Percentiles rank a stretch among this genome's conserved stretches.
phyloP scores from a whole-genome alignment of 257 asterid genomes.

The Thymus quinquecostatus region DNA sequence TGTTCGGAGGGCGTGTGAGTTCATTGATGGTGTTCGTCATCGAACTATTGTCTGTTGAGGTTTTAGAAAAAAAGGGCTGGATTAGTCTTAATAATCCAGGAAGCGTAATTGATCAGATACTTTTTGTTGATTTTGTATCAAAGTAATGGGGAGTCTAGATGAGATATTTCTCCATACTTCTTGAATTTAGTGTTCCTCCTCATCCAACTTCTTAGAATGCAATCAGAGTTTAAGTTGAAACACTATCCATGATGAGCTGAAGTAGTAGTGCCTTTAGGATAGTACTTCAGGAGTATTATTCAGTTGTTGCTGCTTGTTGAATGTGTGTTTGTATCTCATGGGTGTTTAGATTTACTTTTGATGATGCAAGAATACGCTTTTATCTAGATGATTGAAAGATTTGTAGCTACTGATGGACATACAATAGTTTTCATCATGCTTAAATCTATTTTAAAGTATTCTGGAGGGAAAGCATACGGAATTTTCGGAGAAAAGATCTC shows the following conservation, averaged over 20 bases:
- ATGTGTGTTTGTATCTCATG: slow-evolving; percentile 14
- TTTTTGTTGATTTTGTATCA: slow-evolving; percentile 2
- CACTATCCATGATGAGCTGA: background rate
- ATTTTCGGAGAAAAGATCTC: background rate
- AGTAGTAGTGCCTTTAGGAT: slow-evolving; percentile 15
- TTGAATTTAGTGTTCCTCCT: slow-evolving; percentile 7
- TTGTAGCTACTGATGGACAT: background rate
- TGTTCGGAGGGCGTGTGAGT: slow-evolving; percentile 1
- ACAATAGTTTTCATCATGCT: background rate
- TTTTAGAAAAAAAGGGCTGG: background rate
- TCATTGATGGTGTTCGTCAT: background rate
- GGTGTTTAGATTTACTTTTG: slow-evolving; percentile 7
- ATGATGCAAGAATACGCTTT: slow-evolving; percentile 1
- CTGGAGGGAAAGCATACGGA: background rate
- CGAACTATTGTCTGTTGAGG: background rate
- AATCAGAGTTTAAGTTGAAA: background rate
- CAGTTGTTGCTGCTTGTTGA: slow-evolving; percentile 16
- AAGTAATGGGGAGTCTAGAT: slow-evolving; percentile 8
- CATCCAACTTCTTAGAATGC: background rate
- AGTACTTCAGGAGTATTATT: background rate
- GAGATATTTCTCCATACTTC: background rate
- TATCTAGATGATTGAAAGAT: background rate
- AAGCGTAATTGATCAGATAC: slow-evolving; percentile 1
- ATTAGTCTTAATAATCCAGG: slow-evolving; percentile 7
- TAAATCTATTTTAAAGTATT: slow-evolving; percentile 1